Conservation (phyloP, 345 rosid species). For the Populus davidiana region DNA sequence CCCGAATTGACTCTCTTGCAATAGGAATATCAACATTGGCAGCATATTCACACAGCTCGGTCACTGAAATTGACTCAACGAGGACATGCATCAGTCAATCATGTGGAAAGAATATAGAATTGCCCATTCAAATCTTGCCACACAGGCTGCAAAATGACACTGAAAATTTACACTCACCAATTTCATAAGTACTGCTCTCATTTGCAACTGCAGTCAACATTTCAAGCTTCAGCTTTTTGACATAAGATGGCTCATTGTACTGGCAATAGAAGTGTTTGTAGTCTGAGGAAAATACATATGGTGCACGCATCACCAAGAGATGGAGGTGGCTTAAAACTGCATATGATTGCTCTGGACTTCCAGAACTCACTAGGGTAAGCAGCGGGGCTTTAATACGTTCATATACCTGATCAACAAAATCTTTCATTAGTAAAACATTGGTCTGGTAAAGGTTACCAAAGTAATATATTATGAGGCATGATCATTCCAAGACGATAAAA, state of each 20-base stretch:
- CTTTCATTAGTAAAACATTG: slow-evolving; percentile 17
- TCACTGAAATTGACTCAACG: slow-evolving; percentile 55
- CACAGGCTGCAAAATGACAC: slow-evolving; percentile 3
- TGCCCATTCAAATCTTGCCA: slow-evolving; percentile 15
- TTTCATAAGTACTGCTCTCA: slow-evolving; percentile 96
- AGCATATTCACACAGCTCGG: slow-evolving; percentile 97
- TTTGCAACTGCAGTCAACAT: slow-evolving; percentile 99
- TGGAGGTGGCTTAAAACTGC: slow-evolving; percentile 96
- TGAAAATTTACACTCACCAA: slow-evolving; percentile 54
- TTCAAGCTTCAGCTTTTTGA: slow-evolving; percentile 96
- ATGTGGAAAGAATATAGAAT: not conserved
- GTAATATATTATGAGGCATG: not conserved
- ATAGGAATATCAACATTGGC: slow-evolving; percentile 94
- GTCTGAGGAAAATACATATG: slow-evolving; percentile 79
- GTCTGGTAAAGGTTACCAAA: not conserved
- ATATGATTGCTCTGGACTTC: slow-evolving; percentile 97
- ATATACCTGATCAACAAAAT: slow-evolving; percentile 60
- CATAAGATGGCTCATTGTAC: slow-evolving; percentile 94
- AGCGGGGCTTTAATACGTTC: slow-evolving; percentile 98
- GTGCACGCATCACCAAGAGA: slow-evolving; percentile 97
- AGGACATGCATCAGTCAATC: slow-evolving; percentile 16
- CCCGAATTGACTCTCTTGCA: slow-evolving; percentile 96
- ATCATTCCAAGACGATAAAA: slow-evolving; percentile 1
- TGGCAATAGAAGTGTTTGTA: slow-evolving; percentile 98
- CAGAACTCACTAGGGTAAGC: slow-evolving; percentile 94